Conservation (phyloP, 768 basidiomycete genomes). For the Tulasnella sp. region DNA sequence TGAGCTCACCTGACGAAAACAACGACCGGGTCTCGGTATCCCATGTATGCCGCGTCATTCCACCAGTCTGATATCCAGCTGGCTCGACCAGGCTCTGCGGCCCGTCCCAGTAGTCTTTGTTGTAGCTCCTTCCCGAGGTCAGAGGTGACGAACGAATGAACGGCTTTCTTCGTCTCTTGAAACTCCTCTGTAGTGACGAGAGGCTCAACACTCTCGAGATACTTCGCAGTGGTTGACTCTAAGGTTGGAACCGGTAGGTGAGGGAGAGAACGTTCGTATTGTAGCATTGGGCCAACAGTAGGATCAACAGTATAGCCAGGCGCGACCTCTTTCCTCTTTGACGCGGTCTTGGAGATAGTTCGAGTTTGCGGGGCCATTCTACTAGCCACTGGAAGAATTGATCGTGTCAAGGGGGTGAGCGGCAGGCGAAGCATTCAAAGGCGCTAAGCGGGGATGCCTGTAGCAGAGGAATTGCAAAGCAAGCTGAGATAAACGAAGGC, state of each 20-base stretch:
- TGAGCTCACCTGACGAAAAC: neutral
- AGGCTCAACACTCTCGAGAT: conserved; percentile 75
- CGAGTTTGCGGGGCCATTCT: neutral
- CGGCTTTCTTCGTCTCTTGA: conserved; percentile 43
- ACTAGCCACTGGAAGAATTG: neutral
- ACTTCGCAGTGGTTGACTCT: conserved; percentile 71
- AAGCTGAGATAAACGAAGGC: too few relatives aligned
- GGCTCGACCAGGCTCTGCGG: conserved; percentile 40
- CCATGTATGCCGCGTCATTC: conserved; percentile 72
- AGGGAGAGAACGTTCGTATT: conserved; percentile 16
- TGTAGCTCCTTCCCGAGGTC: conserved; percentile 65
- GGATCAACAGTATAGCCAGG: conserved; percentile 15
- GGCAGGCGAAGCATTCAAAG: conserved; percentile 9
- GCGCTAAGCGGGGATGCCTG: neutral
- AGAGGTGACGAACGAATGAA: conserved; percentile 57
- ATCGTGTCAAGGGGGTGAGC: neutral
- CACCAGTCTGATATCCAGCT: conserved; percentile 96
- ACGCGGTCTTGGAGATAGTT: neutral
- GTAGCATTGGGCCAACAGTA: conserved; percentile 16
- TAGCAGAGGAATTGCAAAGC: too few relatives aligned
- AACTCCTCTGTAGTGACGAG: conserved; percentile 57
- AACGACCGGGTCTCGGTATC: conserved; percentile 24
- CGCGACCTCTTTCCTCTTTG: conserved; percentile 2
- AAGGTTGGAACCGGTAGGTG: conserved; percentile 74
- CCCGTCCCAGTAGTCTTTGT: conserved; percentile 61